phyloP scores from a whole-genome alignment of 495 filamentous ascomycete genomes.

The Trichoderma virens region DNA sequence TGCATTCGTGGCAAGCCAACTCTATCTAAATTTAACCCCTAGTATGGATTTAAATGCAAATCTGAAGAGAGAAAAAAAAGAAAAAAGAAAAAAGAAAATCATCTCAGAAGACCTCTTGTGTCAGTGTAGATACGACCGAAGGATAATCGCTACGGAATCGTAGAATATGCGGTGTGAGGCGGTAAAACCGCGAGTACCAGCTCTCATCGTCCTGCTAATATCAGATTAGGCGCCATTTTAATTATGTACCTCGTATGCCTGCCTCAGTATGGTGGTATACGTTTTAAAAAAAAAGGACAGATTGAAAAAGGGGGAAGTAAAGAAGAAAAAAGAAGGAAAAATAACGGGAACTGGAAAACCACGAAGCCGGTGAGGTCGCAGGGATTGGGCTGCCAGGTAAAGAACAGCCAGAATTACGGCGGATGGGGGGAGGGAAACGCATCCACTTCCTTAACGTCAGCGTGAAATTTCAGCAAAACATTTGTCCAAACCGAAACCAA shows the following conservation, averaged over 20 bases:
- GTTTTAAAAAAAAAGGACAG: background rate
- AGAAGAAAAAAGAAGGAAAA: background rate
- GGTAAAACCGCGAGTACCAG: background rate
- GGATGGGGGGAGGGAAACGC: background rate
- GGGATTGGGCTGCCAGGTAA: background rate
- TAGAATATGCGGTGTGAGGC: background rate
- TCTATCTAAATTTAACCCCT: background rate
- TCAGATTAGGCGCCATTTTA: slow-evolving; percentile 5
- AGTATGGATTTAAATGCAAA: background rate
- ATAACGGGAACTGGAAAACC: background rate
- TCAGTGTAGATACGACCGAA: slow-evolving; percentile 1
- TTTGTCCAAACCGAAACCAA: background rate
- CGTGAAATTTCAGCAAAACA: background rate
- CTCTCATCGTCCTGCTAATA: slow-evolving; percentile 4
- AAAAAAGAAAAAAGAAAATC: background rate
- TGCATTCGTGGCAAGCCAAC: background rate
- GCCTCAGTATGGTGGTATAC: background rate
- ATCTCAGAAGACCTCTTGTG: background rate
- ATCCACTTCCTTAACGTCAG: slow-evolving; percentile 1
- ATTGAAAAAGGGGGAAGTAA: background rate
- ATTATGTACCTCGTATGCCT: slow-evolving; percentile 2
- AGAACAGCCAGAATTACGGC: background rate
- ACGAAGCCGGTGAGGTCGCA: background rate
- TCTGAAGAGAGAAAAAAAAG: background rate
- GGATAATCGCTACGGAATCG: background rate